phyloP scores from a whole-genome alignment of 768 basidiomycete species.

The Lactarius vividus region DNA sequence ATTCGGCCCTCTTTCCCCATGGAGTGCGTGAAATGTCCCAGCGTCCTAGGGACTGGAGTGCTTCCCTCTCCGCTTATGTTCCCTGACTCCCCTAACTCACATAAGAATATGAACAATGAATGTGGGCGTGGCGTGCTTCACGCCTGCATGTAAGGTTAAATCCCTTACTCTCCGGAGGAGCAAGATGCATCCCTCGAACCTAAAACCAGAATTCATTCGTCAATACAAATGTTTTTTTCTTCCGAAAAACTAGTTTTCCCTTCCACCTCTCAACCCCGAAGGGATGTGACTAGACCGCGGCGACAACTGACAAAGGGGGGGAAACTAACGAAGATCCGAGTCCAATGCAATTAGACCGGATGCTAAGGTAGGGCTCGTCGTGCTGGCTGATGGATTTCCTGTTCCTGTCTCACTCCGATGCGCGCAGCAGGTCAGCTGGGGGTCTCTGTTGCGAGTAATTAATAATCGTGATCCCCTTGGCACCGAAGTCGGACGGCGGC shows the following conservation, averaged over 20 bases:
- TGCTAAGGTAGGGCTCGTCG: background rate
- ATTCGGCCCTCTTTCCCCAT: conserved; percentile 22
- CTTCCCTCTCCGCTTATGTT: conserved; percentile 4
- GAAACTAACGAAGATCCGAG: conserved; percentile 6
- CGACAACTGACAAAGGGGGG: background rate
- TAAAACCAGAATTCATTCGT: background rate
- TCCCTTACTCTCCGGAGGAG: conserved; percentile 5
- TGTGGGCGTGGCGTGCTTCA: conserved; percentile 11
- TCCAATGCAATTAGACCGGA: background rate
- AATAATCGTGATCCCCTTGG: background rate
- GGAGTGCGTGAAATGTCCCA: conserved; percentile 14
- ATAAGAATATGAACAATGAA: background rate
- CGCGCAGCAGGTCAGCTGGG: background rate
- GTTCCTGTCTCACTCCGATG: conserved; percentile 1
- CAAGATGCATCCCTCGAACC: background rate
- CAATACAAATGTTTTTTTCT: background rate
- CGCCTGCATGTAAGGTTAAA: background rate
- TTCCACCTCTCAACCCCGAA: background rate
- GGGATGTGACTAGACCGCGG: conserved; percentile 1
- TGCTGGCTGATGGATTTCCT: background rate
- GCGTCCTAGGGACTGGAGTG: conserved; percentile 8
- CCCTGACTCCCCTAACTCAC: conserved; percentile 1
- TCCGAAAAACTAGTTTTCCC: background rate
- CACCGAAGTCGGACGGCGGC: background rate
- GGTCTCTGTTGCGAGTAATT: background rate